Evolutionary conservation across 352 stramenopile species (phyloP).

Genomic region (Blastocystis hominis): DNA sequence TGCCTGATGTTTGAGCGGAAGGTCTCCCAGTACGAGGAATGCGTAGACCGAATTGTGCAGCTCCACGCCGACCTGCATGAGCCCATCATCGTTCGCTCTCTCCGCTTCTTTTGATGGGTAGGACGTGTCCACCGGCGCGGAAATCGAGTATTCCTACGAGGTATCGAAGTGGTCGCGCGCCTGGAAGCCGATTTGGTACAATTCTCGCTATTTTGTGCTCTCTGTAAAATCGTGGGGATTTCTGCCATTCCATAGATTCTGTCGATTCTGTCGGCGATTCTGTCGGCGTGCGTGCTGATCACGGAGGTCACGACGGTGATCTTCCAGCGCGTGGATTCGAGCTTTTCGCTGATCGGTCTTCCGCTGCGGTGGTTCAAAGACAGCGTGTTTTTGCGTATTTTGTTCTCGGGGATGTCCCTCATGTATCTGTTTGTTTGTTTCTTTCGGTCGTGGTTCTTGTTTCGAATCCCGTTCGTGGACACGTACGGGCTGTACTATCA

Average conservation of each 20-base stretch:
- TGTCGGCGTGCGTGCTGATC: neutral
- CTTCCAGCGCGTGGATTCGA: neutral
- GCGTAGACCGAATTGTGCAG: slow-evolving; percentile 9
- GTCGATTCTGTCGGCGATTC: neutral
- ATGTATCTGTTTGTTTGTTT: slow-evolving; percentile 52
- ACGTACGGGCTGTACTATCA: slow-evolving; percentile 22
- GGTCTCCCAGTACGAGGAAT: slow-evolving; percentile 38
- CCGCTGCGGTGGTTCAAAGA: neutral
- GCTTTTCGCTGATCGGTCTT: neutral
- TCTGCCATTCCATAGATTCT: neutral
- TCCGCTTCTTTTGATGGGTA: neutral
- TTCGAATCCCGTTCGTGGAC: slow-evolving; percentile 40
- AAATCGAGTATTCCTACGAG: neutral
- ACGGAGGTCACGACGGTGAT: slow-evolving; percentile 34
- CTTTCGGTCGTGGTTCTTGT: slow-evolving; percentile 42
- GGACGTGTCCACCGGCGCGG: neutral
- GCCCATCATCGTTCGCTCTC: neutral
- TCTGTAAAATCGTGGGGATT: neutral
- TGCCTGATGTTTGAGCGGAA: slow-evolving; percentile 35
- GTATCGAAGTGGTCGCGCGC: neutral
- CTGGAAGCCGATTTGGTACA: neutral
- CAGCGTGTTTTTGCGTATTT: neutral
- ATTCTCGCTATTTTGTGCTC: neutral
- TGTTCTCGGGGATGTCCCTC: neutral
- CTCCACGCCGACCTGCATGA: neutral